phyloP scores from a whole-genome alignment of 495 filamentous ascomycete species.

The Cryomyces minteri region DNA sequence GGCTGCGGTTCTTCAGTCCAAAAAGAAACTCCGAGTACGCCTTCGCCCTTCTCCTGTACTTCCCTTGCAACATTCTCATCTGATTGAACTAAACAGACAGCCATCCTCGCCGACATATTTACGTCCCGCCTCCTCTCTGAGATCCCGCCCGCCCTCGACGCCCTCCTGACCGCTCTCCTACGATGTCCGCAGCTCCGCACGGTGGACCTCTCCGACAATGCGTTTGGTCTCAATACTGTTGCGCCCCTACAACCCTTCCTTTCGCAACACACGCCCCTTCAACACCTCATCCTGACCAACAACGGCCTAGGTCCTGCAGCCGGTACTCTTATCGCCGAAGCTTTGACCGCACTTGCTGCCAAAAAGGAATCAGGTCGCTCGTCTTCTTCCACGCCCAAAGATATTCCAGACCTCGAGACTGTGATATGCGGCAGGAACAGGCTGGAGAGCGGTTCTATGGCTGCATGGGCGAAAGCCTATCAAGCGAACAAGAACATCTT shows the following conservation, averaged over 20 bases:
- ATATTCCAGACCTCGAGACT: constrained; percentile 67
- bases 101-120: constrained; percentile 93
- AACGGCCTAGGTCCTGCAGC: constrained; percentile 92
- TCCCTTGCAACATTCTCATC: background rate
- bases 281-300: constrained; percentile 89
- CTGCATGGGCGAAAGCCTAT: constrained; percentile 77
- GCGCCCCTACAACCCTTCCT: constrained; percentile 50
- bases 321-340: constrained; percentile 68
- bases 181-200: constrained; percentile 69
- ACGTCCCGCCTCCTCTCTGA: constrained; percentile 85
- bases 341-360: constrained; percentile 52
- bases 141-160: constrained; percentile 75
- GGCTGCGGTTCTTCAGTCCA: constrained; percentile 57
- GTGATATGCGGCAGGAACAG: constrained; percentile 91
- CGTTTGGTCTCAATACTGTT: constrained; percentile 78
- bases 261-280: constrained; percentile 64
- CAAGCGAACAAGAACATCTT: constrained; percentile 58
- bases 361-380: constrained; percentile 58
- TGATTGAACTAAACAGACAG: constrained; percentile 29
- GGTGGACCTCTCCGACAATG: constrained; percentile 92
- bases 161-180: constrained; percentile 70
- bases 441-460: constrained; percentile 90
- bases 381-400: constrained; percentile 28
- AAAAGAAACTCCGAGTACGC: constrained; percentile 56
- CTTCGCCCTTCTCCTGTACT: background rate